Evolutionary conservation across 2,329 filamentous ascomycete species (phyloP), one percentile per base, ranked within the genome.

Genomic region (Paecilomyces sp.): DNA sequence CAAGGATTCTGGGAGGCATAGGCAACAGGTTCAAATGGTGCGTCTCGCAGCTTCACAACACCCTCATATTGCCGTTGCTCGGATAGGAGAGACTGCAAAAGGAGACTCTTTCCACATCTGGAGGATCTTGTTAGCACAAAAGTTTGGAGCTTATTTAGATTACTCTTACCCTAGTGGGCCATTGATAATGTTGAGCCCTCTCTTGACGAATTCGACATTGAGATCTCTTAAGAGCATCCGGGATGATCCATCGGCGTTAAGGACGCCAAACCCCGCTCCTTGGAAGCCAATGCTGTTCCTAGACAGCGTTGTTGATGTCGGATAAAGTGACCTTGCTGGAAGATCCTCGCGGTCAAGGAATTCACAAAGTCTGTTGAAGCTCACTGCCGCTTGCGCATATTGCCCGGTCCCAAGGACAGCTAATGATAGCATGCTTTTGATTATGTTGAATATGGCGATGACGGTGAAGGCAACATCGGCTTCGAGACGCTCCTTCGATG

Each of bases 1-100:
- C 85, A 88, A 0, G 85, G 83, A 0, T 83, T 81, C 65, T 88
- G 85, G 1, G 82, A 82, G 12, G 81, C 80, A 66, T 81, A 85
- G 0, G 58, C 58, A n/a, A 62, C 57, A 12, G 61, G 61, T 33
- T 62, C 61, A 41, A 61, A 62, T 52, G 57, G 61, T 53, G 47
- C 25, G 22, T 56, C 58, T 13, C 54, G 41, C 12, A 62, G 24
- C 28, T 7, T 54, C 28, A 53, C 25, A n/a, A n/a, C 6, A n/a
- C 22, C 25, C 47, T 55, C 18, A 22, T 50, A 28, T 15, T 30
- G 31, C 15, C n/a, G 22, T 54, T 30, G 28, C 15, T 56, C 51
- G 11, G 34, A 41, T 3, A 61, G 12, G 24, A 61, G 28, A 15
- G 59, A 59, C 24, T 61, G 57, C n/a, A 61, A 11, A 4, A 61